These are phyloP conservation scores for Ganoderma multipileum DNA, from an alignment of 1,284 basidiomycete species.

Conservation along the genomic window DNA sequence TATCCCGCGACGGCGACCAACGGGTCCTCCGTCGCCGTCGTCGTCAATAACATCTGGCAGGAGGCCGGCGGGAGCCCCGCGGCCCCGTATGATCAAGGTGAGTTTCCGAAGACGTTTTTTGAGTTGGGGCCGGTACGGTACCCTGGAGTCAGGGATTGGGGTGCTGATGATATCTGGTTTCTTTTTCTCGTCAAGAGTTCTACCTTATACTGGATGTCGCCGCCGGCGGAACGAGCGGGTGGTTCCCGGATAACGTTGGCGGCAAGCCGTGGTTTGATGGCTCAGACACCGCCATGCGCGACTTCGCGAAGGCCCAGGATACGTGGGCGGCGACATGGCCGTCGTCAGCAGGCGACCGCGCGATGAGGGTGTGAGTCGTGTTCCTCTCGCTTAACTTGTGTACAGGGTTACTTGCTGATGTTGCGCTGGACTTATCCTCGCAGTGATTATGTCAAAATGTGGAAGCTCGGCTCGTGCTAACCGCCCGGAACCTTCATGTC, in stretches of 20 bases:
- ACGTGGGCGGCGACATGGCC: conserved; percentile 81
- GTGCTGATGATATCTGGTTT: not conserved
- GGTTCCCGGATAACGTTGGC: conserved; percentile 81
- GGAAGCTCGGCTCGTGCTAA: conserved; percentile 47
- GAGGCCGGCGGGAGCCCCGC: conserved; percentile 53
- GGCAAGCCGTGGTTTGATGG: conserved; percentile 84
- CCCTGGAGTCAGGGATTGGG: not conserved
- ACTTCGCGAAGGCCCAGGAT: conserved; percentile 69
- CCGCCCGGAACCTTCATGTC: not conserved
- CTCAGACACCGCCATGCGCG: conserved; percentile 67
- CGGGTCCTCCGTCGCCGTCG: conserved; percentile 51
- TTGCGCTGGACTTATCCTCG: not conserved
- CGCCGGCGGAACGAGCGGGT: conserved; percentile 86
- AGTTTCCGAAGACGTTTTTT: conserved; percentile 29
- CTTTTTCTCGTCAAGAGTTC: conserved; percentile 58
- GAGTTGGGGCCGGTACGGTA: not conserved
- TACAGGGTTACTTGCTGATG: not conserved
- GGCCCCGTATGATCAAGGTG: conserved; percentile 82
- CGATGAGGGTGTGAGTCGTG: conserved; percentile 73
- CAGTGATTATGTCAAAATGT: conserved; percentile 74
- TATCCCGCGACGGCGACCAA: conserved; percentile 51
- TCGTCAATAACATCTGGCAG: conserved; percentile 56
- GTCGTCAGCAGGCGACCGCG: conserved; percentile 59
- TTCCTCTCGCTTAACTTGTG: not conserved
- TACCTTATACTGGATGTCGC: conserved; percentile 85